Evolutionary conservation across 2,329 filamentous ascomycete genomes (phyloP).

Genomic region (Colletotrichum euphorbiae): DNA sequence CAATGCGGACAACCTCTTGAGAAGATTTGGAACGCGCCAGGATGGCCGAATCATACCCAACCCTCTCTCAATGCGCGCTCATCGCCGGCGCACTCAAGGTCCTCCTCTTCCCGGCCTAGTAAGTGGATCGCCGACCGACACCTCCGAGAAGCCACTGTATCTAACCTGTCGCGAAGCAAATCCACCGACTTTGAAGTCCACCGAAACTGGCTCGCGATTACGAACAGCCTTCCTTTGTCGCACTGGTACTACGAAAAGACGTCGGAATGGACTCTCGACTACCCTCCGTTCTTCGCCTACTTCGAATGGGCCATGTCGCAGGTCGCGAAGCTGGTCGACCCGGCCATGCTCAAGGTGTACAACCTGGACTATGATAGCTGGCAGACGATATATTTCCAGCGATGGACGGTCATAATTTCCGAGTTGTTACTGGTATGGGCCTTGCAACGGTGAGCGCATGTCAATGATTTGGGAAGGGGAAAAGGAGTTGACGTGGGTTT

Average conservation of each 20-base stretch:
- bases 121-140: slow-evolving; percentile 53
- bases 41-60: slow-evolving; percentile 87
- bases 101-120: slow-evolving; percentile 95
- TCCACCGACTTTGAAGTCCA: slow-evolving; percentile 99
- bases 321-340: slow-evolving; percentile 79
- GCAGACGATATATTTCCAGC: slow-evolving; percentile 94
- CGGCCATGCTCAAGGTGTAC: slow-evolving; percentile 82
- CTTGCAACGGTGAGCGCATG: slow-evolving; percentile 71
- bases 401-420: slow-evolving; percentile 85
- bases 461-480: neutral
- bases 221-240: slow-evolving; percentile 85
- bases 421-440: slow-evolving; percentile 88
- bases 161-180: slow-evolving; percentile 71
- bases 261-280: slow-evolving; percentile 99
- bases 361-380: slow-evolving; percentile 90
- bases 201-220: slow-evolving; percentile 98
- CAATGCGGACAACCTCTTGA: slow-evolving; percentile 35
- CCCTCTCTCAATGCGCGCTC: slow-evolving; percentile 88
- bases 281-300: slow-evolving; percentile 96
- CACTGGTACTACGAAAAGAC: slow-evolving; percentile 98
- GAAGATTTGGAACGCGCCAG: slow-evolving; percentile 40
- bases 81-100: slow-evolving; percentile 91
- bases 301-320: slow-evolving; percentile 96
- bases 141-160: slow-evolving; percentile 10
- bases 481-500: slow-evolving; percentile 5